A percentile compares a stretch with the other conserved stretches of the same genome.
These are phyloP conservation scores for Mycosarcoma maydis DNA, from an alignment of 1,284 basidiomycete genomes.

Conservation along the genomic window DNA sequence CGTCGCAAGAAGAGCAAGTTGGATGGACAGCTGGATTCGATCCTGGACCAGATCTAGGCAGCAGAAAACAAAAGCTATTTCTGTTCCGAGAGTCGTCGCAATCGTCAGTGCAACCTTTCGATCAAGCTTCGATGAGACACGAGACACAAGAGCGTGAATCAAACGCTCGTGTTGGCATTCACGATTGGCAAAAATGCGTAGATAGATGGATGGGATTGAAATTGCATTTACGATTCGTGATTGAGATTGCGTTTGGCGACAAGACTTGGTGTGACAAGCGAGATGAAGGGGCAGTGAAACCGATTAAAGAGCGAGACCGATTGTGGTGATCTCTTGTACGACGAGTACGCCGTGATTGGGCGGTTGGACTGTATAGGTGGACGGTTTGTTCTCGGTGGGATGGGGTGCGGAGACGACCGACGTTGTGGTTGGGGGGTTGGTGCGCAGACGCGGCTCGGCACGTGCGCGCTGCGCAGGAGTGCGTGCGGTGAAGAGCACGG, in stretches of 20 bases:
- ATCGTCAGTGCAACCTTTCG: too few relatives aligned
- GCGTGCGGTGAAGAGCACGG: constrained; percentile 24
- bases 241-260: constrained; percentile 7
- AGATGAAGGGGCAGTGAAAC: neutral
- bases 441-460: constrained; percentile 1
- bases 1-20: constrained; percentile 27
- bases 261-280: neutral
- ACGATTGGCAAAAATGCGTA: too few relatives aligned
- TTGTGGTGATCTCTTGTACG: constrained; percentile 1
- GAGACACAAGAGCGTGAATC: too few relatives aligned
- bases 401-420: constrained; percentile 7
- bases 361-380: neutral
- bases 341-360: constrained; percentile 15
- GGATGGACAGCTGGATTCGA: constrained; percentile 47
- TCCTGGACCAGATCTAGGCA: constrained; percentile 33
- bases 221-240: too few relatives aligned
- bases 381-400: neutral
- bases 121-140: too few relatives aligned
- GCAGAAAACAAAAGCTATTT: too few relatives aligned
- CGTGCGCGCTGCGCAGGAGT: constrained; percentile 14
- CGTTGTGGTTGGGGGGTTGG: neutral
- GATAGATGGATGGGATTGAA: too few relatives aligned
- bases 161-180: too few relatives aligned
- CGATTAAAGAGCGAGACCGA: constrained; percentile 12
- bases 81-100: too few relatives aligned